These are phyloP conservation scores for Volvariella surrecta DNA, from an alignment of 1,284 basidiomycete genomes.

Conservation along the genomic window DNA sequence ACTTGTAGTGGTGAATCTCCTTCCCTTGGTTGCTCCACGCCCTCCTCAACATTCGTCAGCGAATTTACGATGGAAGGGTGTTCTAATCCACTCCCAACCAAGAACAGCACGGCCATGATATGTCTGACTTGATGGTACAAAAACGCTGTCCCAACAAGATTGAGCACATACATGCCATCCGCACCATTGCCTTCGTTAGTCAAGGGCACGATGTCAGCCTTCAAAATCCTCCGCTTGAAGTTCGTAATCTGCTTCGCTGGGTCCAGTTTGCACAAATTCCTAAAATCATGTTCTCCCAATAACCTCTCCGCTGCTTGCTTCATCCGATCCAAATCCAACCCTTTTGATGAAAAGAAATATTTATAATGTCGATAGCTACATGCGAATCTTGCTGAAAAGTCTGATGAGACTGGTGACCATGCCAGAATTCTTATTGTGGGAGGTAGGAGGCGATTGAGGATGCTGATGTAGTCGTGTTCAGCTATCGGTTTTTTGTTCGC, in stretches of 20 bases:
- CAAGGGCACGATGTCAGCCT: slow-evolving; percentile 50
- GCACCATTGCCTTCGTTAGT: slow-evolving; percentile 9
- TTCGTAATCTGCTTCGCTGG: slow-evolving; percentile 86
- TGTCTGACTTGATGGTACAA: slow-evolving; percentile 97
- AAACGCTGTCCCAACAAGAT: slow-evolving; percentile 86
- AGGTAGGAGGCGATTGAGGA: slow-evolving; percentile 89
- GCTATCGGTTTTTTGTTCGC: slow-evolving; percentile 17
- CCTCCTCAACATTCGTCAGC: slow-evolving; percentile 60
- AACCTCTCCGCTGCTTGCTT: slow-evolving; percentile 63
- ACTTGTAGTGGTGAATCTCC: slow-evolving; percentile 33
- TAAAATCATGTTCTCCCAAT: slow-evolving; percentile 91
- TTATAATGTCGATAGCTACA: slow-evolving; percentile 93
- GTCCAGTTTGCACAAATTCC: slow-evolving; percentile 95
- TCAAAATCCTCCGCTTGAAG: slow-evolving; percentile 60
- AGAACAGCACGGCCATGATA: slow-evolving; percentile 89
- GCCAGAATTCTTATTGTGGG: slow-evolving; percentile 86
- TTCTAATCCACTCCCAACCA: slow-evolving; percentile 83
- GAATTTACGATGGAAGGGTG: slow-evolving; percentile 61
- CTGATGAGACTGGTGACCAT: slow-evolving; percentile 83
- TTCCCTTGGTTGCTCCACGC: slow-evolving; percentile 22
- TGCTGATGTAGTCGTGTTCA: slow-evolving; percentile 75
- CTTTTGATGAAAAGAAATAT: slow-evolving; percentile 76
- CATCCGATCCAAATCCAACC: slow-evolving; percentile 75
- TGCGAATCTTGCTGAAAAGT: slow-evolving; percentile 86
- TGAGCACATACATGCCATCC: slow-evolving; percentile 64